phyloP scores from a whole-genome alignment of 1,284 basidiomycete species.

The Ganoderma resinaceum region DNA sequence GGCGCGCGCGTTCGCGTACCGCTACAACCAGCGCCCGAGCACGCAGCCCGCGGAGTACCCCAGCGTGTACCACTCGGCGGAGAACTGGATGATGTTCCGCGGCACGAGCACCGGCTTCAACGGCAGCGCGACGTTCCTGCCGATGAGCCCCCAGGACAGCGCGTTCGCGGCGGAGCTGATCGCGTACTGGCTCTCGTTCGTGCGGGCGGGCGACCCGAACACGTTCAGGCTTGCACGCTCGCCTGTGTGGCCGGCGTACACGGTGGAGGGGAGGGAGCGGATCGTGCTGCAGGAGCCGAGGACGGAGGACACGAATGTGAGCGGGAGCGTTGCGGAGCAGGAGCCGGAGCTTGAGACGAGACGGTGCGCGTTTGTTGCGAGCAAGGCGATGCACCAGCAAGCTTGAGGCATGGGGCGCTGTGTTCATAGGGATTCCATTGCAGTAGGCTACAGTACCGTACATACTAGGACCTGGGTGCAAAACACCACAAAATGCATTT shows the following conservation, averaged over 20 bases:
- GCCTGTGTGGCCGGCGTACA: constrained; percentile 51
- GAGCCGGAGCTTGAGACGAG: constrained; percentile 47
- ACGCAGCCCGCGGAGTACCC: constrained; percentile 43
- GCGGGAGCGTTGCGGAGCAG: constrained; percentile 52
- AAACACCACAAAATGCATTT: not conserved
- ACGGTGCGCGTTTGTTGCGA: constrained; percentile 39
- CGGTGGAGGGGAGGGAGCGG: constrained; percentile 37
- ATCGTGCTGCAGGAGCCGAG: constrained; percentile 54
- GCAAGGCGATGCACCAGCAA: constrained; percentile 32
- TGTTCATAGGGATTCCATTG: not conserved
- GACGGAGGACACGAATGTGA: constrained; percentile 37
- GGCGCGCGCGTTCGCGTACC: constrained; percentile 55
- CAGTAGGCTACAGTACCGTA: too few relatives aligned
- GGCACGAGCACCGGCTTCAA: constrained; percentile 66
- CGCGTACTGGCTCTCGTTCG: constrained; percentile 68
- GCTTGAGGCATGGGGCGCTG: constrained; percentile 16
- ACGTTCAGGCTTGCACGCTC: constrained; percentile 55
- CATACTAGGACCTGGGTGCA: not conserved
- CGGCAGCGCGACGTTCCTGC: constrained; percentile 51
- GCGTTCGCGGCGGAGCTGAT: constrained; percentile 62
- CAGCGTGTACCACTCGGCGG: constrained; percentile 56
- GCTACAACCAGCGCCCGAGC: constrained; percentile 63
- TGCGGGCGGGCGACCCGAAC: constrained; percentile 58
- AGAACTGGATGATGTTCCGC: constrained; percentile 71
- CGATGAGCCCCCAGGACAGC: constrained; percentile 48